Conservation (phyloP, 176 grass and related monocot species). For the Carex pumila region DNA sequence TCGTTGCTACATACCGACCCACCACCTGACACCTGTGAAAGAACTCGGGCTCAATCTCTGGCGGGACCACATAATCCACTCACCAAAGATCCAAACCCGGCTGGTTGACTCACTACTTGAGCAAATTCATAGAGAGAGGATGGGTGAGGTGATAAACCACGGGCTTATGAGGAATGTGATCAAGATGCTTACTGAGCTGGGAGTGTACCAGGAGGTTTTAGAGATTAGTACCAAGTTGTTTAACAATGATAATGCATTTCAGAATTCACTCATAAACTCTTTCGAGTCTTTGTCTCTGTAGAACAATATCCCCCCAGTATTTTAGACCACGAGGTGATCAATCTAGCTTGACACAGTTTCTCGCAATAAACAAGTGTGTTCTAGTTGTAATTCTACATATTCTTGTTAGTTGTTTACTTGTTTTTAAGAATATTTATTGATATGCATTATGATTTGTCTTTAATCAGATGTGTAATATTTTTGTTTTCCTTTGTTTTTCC, state of each 20-base stretch:
- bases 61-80: slow-evolving; percentile 59
- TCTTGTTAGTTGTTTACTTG: too few relatives aligned
- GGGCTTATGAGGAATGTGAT: slow-evolving; percentile 66
- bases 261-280: slow-evolving; percentile 55
- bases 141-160: slow-evolving; percentile 68
- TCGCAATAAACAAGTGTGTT: too few relatives aligned
- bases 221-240: slow-evolving; percentile 56
- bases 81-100: slow-evolving; percentile 40
- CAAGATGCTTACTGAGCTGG: slow-evolving; percentile 73
- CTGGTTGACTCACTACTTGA: slow-evolving; percentile 50
- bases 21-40: slow-evolving; percentile 54
- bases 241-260: slow-evolving; percentile 62
- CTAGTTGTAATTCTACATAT: too few relatives aligned
- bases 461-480: too few relatives aligned
- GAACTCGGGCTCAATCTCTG: slow-evolving; percentile 70
- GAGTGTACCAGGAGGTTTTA: slow-evolving; percentile 82
- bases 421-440: too few relatives aligned
- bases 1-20: slow-evolving; percentile 34
- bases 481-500: too few relatives aligned
- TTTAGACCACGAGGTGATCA: too few relatives aligned
- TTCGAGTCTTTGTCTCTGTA: slow-evolving; percentile 45
- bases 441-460: too few relatives aligned
- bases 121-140: slow-evolving; percentile 55
- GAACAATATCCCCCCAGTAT: too few relatives aligned
- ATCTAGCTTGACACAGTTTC: too few relatives aligned